A percentile compares a stretch with the other conserved stretches of the same genome.
Evolutionary conservation across 2,329 filamentous ascomycete species (phyloP).

Genomic region (Fusarium subglutinans): DNA sequence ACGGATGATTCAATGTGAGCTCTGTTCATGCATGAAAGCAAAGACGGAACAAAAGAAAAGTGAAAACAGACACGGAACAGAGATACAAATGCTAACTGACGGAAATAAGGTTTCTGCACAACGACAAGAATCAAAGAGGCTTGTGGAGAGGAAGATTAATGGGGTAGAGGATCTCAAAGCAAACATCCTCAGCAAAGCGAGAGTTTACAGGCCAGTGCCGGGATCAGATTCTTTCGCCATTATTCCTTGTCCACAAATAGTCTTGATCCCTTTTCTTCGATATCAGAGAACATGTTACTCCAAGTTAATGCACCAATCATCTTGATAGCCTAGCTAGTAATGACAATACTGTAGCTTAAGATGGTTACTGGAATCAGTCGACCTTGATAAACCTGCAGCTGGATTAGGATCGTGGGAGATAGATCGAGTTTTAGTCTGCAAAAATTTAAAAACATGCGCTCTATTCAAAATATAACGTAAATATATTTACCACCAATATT

Average conservation of each 20-base stretch:
- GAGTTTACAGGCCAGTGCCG: accelerated
- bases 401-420: not conserved
- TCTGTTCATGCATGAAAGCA: not conserved
- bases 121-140: accelerated
- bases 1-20: too few relatives aligned
- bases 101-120: accelerated
- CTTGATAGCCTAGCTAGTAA: accelerated
- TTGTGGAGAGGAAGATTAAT: accelerated
- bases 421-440: accelerated
- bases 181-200: not conserved
- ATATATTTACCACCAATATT: accelerated
- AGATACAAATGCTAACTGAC: accelerated
- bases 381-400: accelerated
- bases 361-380: not conserved
- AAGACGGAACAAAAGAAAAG: not conserved
- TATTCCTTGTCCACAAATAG: not conserved
- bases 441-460: accelerated
- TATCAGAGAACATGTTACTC: accelerated
- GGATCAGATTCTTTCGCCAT: accelerated
- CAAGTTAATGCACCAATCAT: too few relatives aligned
- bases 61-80: not conserved
- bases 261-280: accelerated
- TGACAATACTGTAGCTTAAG: accelerated
- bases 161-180: accelerated
- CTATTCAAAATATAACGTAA: not conserved